phyloP scores from a whole-genome alignment of 306 rosid species.

The Sophora flavescens region DNA sequence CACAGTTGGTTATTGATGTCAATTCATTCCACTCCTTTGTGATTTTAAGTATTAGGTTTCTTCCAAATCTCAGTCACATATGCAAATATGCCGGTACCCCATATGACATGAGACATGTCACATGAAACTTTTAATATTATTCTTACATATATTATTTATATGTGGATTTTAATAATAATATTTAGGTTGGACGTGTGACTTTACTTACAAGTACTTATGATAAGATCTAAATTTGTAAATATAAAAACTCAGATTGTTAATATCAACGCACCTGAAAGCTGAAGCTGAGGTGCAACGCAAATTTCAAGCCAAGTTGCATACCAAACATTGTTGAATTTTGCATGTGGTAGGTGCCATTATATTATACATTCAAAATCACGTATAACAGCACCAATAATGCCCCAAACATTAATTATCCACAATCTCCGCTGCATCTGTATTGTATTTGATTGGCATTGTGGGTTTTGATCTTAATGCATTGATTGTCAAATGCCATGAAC shows the following conservation, averaged over 20 bases:
- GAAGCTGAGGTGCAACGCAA: neutral
- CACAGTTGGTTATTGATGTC: slow-evolving; percentile 1
- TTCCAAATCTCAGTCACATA: neutral
- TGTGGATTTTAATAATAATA: neutral
- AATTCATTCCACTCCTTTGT: neutral
- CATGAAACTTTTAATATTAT: neutral
- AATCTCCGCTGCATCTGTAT: neutral
- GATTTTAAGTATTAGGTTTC: neutral
- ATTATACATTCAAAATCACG: too few species aligned
- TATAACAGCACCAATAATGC: neutral
- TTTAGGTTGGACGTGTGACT: neutral
- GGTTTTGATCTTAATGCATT: neutral
- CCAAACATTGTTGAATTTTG: neutral
- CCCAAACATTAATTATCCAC: neutral
- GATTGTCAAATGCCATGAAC: neutral
- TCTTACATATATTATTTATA: neutral
- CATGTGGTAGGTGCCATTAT: neutral
- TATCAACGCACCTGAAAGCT: neutral
- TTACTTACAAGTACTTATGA: neutral
- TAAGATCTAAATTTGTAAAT: neutral
- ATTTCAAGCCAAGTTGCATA: neutral
- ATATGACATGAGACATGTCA: neutral
- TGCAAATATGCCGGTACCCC: slow-evolving; percentile 20
- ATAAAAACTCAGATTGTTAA: too few species aligned
- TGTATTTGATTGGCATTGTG: neutral